phyloP scores from a whole-genome alignment of 2,329 filamentous ascomycete species.

The Alternaria tenuissima region DNA sequence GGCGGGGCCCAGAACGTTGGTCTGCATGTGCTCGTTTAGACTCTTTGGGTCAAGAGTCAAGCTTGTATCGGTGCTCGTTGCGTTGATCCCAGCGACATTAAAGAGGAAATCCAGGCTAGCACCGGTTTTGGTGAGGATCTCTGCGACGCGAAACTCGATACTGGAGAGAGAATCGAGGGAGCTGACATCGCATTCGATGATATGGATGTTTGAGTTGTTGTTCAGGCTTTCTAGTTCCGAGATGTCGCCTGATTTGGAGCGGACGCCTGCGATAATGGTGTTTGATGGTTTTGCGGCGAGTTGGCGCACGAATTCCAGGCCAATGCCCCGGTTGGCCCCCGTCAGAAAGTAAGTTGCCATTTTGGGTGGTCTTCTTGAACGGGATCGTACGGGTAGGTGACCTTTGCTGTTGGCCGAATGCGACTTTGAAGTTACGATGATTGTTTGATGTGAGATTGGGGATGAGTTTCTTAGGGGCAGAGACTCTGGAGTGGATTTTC shows the following conservation, averaged over 20 bases:
- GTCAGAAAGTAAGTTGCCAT: conserved; percentile 48
- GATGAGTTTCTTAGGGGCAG: conserved; percentile 9
- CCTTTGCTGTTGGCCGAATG: background rate
- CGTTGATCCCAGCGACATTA: conserved; percentile 56
- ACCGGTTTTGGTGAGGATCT: conserved; percentile 43
- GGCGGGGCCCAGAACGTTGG: conserved; percentile 60
- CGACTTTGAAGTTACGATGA: conserved; percentile 6
- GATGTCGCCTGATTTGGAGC: conserved; percentile 43
- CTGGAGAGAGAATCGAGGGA: conserved; percentile 41
- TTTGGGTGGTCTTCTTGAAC: conserved; percentile 8
- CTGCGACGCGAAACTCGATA: conserved; percentile 47
- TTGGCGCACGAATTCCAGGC: conserved; percentile 43
- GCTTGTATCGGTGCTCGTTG: conserved; percentile 47
- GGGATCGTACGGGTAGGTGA: background rate
- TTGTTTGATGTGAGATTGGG: conserved; percentile 10
- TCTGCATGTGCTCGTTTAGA: conserved; percentile 53
- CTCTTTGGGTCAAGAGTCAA: conserved; percentile 51
- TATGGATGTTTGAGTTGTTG: conserved; percentile 43
- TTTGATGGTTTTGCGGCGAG: conserved; percentile 41
- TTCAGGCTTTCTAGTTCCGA: conserved; percentile 39
- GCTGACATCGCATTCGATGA: conserved; percentile 53
- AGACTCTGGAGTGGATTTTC: background rate
- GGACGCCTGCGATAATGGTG: conserved; percentile 53
- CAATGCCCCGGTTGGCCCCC: conserved; percentile 44
- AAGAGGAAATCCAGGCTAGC: conserved; percentile 54